Conservation (phyloP, 1,284 basidiomycete species). For the Takashimella tepidaria region DNA sequence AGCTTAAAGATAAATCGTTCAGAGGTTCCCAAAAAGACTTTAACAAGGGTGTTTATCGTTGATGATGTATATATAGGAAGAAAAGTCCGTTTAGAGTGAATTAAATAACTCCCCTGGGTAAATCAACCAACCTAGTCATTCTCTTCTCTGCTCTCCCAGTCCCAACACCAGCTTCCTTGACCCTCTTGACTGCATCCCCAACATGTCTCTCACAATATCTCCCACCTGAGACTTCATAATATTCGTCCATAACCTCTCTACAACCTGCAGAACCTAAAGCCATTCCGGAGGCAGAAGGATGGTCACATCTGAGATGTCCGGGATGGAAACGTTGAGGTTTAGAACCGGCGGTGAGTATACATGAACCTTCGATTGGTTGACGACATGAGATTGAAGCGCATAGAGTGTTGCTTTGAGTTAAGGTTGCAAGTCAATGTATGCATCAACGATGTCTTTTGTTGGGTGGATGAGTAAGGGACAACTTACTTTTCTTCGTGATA, state of each 20-base stretch:
- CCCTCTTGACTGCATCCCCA: conserved; percentile 29
- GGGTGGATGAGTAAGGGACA: no score
- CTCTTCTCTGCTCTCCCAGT: conserved; percentile 46
- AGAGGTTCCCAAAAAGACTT: no score
- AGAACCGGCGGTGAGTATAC: conserved; percentile 64
- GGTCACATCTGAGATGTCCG: conserved; percentile 63
- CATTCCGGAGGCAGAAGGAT: conserved; percentile 53
- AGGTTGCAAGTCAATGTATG: conserved; percentile 6
- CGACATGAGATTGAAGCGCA: conserved; percentile 72
- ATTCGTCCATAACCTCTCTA: conserved; percentile 53
- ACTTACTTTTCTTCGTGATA: conserved; percentile 75
- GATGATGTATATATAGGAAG: no score
- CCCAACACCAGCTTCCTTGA: conserved; percentile 13
- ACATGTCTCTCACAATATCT: conserved; percentile 76
- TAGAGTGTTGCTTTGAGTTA: conserved; percentile 57
- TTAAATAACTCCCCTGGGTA: conserved; percentile 20
- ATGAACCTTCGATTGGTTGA: conserved; percentile 82
- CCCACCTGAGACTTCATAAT: conserved; percentile 75
- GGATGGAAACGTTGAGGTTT: conserved; percentile 74
- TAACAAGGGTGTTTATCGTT: no score
- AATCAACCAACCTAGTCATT: conserved; percentile 43
- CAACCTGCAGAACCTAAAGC: conserved; percentile 35
- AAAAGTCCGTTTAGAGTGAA: neutral
- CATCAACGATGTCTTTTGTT: neutral
- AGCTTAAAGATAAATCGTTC: no score